Evolutionary conservation across 2,329 filamentous ascomycete genomes (phyloP), one percentile per base, ranked within the genome.

Genomic region (Ophiobolus disseminans): DNA sequence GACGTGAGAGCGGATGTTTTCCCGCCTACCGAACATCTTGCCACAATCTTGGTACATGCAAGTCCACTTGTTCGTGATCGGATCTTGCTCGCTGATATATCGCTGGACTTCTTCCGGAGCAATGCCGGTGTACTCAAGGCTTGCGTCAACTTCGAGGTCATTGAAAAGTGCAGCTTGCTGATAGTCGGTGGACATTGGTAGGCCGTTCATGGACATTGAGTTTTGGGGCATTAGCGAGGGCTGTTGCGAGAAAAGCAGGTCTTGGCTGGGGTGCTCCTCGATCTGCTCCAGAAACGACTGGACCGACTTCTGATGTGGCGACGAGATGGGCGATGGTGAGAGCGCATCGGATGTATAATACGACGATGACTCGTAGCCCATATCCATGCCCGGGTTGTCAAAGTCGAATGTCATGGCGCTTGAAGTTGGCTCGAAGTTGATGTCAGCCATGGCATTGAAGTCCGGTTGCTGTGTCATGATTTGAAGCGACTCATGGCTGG

Each of bases 1-100:
- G 11, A 99, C 90, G 72, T 99, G 94, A 0, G 92, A 96, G 72
- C 96, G 96, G 79, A 97, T 97, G 76, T 99, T 97, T 74, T 99
- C 94, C 73, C 97, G 96, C 62, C 94, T 86, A n/a, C 92, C 93
- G 69, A 99, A 97, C 43, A 86, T 85, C 74, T 96, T 96, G 61
- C 86, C 84, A 74, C 94, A 99, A 21, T 86, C 86, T 7, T 90
- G 78, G 62, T 73, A 80, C 13, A 80, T 67, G 62, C 78, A 81
- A 9, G 72, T 77, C 73, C 77, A 80, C 28, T 78, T 74, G 55
- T 74, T 72, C 42, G 71, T 75, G 13, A 61, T 60, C 4, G 70
- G 63, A 35, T 76, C 69, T 51, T 78, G 78, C 48, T 77, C 73
- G 50, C 76, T 77, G 50, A 80, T 79, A 62, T 76, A 79, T 20